Evolutionary conservation across 441 rosid genomes (phyloP), one percentile per base, ranked within the genome.

Genomic region (Viola pubescens): DNA sequence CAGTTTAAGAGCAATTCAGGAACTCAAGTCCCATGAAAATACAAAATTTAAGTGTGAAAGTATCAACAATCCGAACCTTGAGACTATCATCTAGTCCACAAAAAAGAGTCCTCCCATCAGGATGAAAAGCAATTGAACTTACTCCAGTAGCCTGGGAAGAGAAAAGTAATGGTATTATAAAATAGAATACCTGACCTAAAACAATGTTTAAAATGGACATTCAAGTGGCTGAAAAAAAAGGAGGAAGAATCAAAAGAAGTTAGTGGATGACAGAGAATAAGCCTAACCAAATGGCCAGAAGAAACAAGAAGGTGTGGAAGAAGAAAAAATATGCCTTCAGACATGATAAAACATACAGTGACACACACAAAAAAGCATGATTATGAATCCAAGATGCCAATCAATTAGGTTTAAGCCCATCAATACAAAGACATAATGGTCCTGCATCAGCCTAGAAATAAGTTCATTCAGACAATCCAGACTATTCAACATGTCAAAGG

Each of bases 41-140:
- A 59, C 51, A 54, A 63, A 38, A 54, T 61, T 8, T 5, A 40
- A 13, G 43, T 48, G 72, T 64, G 4, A 70, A 0, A 41, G 72
- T 65, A 49, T 59, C 19, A 71, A 75, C 58, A 76, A 59, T 58
- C 60, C 70, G 66, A 66, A 90, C 99, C 99, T 90, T 89, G 48
- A 94, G 75, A 73, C 76, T 73, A 63, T 88, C 95, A 49, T 94
- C 97, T 71, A 80, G 72, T 68, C 99, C 99, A 79, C 88, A 88
- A 68, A 90, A 85, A 52, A 94, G 80, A 5, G 92, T 83, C 75
- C 80, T 79, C 45, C 97, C 99, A 75, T 90, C 99, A 53, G 95
- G 92, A 73, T 94, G 91, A 66, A 90, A 94, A 63, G 81, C 53
- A 48, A 81, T 75, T 58, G 89, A 4, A 37, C 84, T 86, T 67